Percentiles rank a stretch among this genome's conserved stretches.
Evolutionary conservation across 495 filamentous ascomycete genomes (phyloP).

Genomic region (Penicillium arizonense): DNA sequence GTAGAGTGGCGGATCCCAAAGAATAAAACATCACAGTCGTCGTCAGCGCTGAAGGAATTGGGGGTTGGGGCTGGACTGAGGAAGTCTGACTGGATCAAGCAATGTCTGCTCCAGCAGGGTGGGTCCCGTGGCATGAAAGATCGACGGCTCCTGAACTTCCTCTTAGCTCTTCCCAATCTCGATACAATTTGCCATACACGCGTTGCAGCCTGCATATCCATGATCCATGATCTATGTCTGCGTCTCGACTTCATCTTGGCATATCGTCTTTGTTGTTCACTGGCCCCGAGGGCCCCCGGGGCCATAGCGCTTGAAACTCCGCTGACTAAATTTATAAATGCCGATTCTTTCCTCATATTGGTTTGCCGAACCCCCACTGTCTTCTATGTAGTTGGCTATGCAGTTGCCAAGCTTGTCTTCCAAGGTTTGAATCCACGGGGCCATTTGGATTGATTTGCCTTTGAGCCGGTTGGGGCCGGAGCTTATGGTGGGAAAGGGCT

Average conservation of each 20-base stretch:
- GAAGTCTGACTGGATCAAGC: conserved; percentile 11
- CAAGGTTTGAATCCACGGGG: too few relatives aligned
- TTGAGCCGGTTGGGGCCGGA: background rate
- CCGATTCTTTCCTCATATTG: conserved; percentile 2
- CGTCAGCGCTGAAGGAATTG: conserved; percentile 16
- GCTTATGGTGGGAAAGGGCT: background rate
- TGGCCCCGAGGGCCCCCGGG: too few relatives aligned
- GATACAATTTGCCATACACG: too few relatives aligned
- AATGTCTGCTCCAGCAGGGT: conserved; percentile 11
- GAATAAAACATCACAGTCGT: conserved; percentile 4
- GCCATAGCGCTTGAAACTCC: too few relatives aligned
- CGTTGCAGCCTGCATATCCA: too few relatives aligned
- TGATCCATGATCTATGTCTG: too few relatives aligned
- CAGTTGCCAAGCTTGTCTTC: background rate
- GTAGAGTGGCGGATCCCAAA: too few relatives aligned
- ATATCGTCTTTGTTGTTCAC: too few relatives aligned
- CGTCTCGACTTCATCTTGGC: too few relatives aligned
- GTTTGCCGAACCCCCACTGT: background rate
- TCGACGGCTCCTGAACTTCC: background rate
- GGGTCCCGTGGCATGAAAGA: conserved; percentile 16
- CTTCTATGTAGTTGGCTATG: background rate
- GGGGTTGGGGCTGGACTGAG: conserved; percentile 6
- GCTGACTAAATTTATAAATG: background rate
- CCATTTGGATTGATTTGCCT: background rate
- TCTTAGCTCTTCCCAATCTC: too few relatives aligned